Evolutionary conservation across 2,329 filamentous ascomycete genomes (phyloP).

Genomic region (Ascochyta fabae): DNA sequence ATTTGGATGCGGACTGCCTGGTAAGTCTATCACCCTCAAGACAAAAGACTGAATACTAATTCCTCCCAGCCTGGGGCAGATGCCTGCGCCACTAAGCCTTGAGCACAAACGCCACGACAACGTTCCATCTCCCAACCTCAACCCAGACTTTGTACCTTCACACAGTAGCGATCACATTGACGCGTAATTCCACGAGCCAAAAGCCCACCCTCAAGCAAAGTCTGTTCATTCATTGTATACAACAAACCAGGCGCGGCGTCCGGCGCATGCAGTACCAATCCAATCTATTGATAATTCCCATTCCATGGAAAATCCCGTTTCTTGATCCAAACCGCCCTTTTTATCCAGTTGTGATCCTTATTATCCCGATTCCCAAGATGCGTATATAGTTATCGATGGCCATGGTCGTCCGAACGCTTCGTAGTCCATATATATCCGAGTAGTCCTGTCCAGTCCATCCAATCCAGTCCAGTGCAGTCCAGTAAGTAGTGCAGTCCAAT

Average conservation of each 20-base stretch:
- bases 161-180: neutral
- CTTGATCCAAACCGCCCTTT: neutral
- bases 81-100: conserved; percentile 37
- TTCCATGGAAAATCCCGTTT: neutral
- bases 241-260: neutral
- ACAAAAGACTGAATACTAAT: conserved; percentile 22
- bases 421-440: neutral
- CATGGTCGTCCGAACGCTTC: conserved; percentile 17
- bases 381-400: too few relatives aligned
- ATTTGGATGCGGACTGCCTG: conserved; percentile 74
- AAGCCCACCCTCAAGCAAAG: neutral
- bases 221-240: neutral
- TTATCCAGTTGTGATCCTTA: neutral
- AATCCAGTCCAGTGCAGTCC: neutral
- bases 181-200: neutral
- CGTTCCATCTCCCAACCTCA: too few relatives aligned
- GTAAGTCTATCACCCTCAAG: conserved; percentile 22
- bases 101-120: neutral
- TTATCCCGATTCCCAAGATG: neutral
- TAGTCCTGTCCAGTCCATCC: too few relatives aligned
- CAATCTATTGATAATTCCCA: neutral
- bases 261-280: neutral
- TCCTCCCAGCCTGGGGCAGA: conserved; percentile 44
- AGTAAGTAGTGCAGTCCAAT: too few relatives aligned
- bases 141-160: too few relatives aligned